Percentiles rank a stretch among this genome's conserved stretches.
Conservation (phyloP, 495 filamentous ascomycete species). For the Zalerion maritima region DNA sequence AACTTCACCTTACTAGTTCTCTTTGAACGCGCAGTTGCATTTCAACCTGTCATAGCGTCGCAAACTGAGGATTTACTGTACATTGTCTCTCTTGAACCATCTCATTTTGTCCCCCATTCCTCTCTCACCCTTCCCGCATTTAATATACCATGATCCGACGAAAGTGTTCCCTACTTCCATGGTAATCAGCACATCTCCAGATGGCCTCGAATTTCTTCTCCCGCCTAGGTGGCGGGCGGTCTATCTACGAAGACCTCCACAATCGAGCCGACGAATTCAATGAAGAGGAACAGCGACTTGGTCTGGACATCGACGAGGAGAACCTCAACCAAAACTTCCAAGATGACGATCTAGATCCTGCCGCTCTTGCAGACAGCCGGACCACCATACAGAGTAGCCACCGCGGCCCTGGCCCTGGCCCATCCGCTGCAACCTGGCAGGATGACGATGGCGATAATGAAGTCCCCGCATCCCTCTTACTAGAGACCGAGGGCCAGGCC, state of each 20-base stretch:
- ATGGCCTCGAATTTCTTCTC: conserved; percentile 73
- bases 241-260: conserved; percentile 57
- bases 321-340: conserved; percentile 51
- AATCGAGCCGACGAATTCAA: conserved; percentile 45
- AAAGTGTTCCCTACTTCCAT: neutral
- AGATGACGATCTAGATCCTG: conserved; percentile 51
- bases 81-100: too few species aligned
- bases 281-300: conserved; percentile 53
- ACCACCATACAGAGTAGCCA: conserved; percentile 42
- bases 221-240: conserved; percentile 47
- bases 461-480: conserved; percentile 74
- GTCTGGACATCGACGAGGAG: conserved; percentile 54
- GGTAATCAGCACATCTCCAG: too few species aligned
- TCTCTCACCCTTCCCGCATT: too few species aligned
- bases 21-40: too few species aligned
- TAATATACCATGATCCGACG: neutral
- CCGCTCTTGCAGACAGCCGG: conserved; percentile 48
- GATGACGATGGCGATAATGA: conserved; percentile 80
- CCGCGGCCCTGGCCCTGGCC: conserved; percentile 4
- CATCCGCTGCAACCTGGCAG: conserved; percentile 11
- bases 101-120: too few species aligned
- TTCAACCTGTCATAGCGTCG: too few species aligned
- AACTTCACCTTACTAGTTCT: too few species aligned
- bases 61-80: too few species aligned
- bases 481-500: conserved; percentile 43